These are phyloP conservation scores for Monosporascus sp. DNA, from an alignment of 2,329 filamentous ascomycete genomes.

Conservation along the genomic window DNA sequence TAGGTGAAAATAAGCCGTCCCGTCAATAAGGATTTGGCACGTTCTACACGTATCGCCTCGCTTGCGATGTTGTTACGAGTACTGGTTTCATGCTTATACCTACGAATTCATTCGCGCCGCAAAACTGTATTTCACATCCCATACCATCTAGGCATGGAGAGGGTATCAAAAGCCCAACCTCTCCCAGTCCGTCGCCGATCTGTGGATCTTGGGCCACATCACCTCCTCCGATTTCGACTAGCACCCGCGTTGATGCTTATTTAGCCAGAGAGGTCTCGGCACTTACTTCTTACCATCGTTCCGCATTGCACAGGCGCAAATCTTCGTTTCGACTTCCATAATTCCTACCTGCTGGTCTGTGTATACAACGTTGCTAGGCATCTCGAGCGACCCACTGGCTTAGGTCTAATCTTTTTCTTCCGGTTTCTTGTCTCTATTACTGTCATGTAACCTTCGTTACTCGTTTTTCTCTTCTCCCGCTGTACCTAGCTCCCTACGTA, in stretches of 20 bases:
- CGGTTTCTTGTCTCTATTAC: background rate
- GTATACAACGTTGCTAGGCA: background rate
- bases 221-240: background rate
- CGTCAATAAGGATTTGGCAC: slow-evolving; percentile 7
- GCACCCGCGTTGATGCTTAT: background rate
- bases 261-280: background rate
- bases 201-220: background rate
- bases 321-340: background rate
- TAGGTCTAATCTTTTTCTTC: background rate
- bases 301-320: slow-evolving; percentile 1
- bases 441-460: slow-evolving; percentile 1
- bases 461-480: slow-evolving; percentile 1
- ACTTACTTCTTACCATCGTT: background rate
- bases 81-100: slow-evolving; percentile 19
- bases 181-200: background rate
- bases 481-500: slow-evolving; percentile 1
- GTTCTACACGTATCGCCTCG: background rate
- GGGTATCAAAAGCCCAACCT: background rate
- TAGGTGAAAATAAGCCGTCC: slow-evolving; percentile 42
- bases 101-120: slow-evolving; percentile 10
- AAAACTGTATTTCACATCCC: slow-evolving; percentile 10
- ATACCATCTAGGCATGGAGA: background rate
- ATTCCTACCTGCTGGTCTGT: background rate
- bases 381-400: background rate
- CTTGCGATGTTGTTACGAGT: slow-evolving; percentile 18